Base-by-base conservation (phyloP, 148 eudicot species). In the Hydrangea macrophylla region DNA sequence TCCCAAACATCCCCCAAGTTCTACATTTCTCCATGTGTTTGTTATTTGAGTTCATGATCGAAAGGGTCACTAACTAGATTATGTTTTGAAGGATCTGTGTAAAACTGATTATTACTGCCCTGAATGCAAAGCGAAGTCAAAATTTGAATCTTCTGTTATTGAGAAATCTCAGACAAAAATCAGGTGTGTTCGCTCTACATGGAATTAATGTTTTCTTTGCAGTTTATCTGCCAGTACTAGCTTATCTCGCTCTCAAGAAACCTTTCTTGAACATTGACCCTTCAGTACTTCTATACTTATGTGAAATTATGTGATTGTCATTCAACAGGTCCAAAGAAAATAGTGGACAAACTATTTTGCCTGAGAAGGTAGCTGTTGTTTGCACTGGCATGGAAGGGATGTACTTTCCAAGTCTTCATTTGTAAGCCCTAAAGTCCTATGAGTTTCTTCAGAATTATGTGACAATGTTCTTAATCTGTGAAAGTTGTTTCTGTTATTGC, bases 371-470 rank as follows among this genome's bases (percentile, higher is more conserved):
- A 27, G 20, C 78, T 62, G 98, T 94, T 77, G 78, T 94, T 65
- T 94, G 97, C 85, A 86, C 75, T 76, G 93, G 89, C 26, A 60
- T 90, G 81, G 86, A 89, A 65, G 99, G 86, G 55, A 73, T 81
- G 60, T 94, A 91, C 72, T 78, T 76, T 72, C 83, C 86, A 73
- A 82, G 69, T 68, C 83, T 85, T 62, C 96, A 90, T 78, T 70
- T 88, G 98, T 94, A 87, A 82, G 97, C 56, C 59, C 32, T 56
- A 40, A 75, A 13, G 37, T 39, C 67, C 32, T 5, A 53, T 18
- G 6, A 64, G 45, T 54, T 25, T 64, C 5, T 2, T 28, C 26
- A 18, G 13, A 36, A 30, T 15, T 1, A 48, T 63, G 15, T 32
- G 28, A 26, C 12, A 18, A 56, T 27, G 53, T 68, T 55, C 11